Evolutionary conservation across 2,329 filamentous ascomycete genomes (phyloP), one percentile per base, ranked within the genome.

Genomic region (Cyphellophora attinorum): DNA sequence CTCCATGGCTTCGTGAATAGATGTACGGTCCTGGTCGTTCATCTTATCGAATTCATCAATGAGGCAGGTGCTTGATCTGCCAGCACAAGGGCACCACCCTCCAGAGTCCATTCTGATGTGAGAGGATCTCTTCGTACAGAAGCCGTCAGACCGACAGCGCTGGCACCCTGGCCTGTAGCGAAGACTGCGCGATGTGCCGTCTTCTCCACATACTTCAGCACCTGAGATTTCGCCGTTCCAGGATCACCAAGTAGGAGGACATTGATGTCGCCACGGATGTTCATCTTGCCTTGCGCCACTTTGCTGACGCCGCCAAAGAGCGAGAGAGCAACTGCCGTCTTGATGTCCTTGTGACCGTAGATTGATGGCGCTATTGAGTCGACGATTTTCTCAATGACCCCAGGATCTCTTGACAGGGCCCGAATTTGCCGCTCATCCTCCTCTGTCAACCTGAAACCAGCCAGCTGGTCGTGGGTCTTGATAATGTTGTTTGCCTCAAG

Each of bases 31-130:
- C 56, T 96, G 86, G 57, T 98, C 91, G 58, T 96, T 96, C 91
- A 98, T 98, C 71, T 98, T 98, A 73, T 98, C 91, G 51, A 98
- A 98, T 61, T 98, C 91, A 52, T 98, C 91, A 44, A 98, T 98
- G 18, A 98, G 70, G 53, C 91, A 96, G 11, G 85, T 94, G 91
- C 91, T 46, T 85, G 81, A 57, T 98, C 91, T 11, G 91, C 91
- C 37, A 98, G 75, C 51, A 98, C 91, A 8, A 98, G 70, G 3
- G 91, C 91, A 54, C 91, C 91, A 44, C 91, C 91, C 63, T 98
- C 91, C 2, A 98, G 68, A 5, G 91, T 96, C 89, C 91, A 98
- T 62, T 98, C 91, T 57, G 81, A 84, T 2, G 91, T 98, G 55
- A 96, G 68, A 4, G 91, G 91, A 55, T 98, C 91, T 45, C 89